Evolutionary conservation across 2,329 filamentous ascomycete genomes (phyloP), one percentile per base, ranked within the genome.

Genomic region (Alternaria infectoria): DNA sequence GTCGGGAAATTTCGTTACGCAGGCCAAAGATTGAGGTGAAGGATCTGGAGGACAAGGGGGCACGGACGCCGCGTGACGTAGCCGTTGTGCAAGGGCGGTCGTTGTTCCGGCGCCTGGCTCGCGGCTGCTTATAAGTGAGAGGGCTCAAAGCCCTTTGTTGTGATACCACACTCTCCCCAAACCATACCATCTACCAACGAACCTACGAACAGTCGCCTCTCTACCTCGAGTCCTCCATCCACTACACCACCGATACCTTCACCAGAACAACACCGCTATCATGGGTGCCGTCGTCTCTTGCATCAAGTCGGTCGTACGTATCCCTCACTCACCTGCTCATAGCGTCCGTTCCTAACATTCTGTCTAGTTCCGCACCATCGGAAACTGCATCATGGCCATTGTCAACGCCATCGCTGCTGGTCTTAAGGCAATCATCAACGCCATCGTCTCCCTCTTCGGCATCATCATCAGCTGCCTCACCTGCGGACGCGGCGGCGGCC

Each of bases 251-350:
- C 19, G 10, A 17, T 45, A 59, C 43, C 62, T 45, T 59, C 59
- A 56, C 45, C 44, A 30, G 8, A 49, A 67, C 59, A 70, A 67
- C 63, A 71, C 74, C 64, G 67, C 69, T 69, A 89, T 80, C 71
- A 95, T 96, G 92, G 92, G 92, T 83, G 91, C 90, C 81, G 89
- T 96, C 76, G 85, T 93, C 70, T 94, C 91, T 79, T 94, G 92
- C 55, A 65, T 65, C 59, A 62, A 65, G 56, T 62, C 62, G 12
- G 13, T 65, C 79, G 92, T 95, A 92, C 76, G 91, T 87, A 55
- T 21, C 36, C 23, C 47, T n/a, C 55, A 12, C 50, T 40, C 44
- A 4, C 26, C 25, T n/a, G 43, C 45, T 21, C 28, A 15, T 28
- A 52, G 78, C 70, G 79, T 67, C 66, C 7, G 11, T 19, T 4